Conservation (phyloP, 768 basidiomycete species). For the Tricholoma saponaceum region DNA sequence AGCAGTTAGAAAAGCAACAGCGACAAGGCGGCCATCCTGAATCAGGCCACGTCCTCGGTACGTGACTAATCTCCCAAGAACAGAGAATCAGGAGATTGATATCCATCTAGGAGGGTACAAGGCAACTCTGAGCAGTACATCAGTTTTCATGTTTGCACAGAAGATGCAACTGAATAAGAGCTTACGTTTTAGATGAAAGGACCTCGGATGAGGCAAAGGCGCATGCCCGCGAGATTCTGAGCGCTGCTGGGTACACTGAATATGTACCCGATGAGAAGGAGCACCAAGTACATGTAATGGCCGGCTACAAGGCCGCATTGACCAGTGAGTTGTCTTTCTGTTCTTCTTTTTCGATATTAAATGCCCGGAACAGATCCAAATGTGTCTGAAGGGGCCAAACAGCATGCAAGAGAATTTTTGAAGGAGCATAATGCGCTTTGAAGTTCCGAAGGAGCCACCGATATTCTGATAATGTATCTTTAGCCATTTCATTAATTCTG, state of each 20-base stretch:
- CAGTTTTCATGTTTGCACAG: background rate
- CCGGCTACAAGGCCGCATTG: constrained; percentile 6
- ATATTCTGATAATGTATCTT: background rate
- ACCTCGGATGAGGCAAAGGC: constrained; percentile 47
- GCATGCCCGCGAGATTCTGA: constrained; percentile 51
- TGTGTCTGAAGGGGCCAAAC: constrained; percentile 7
- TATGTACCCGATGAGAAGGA: background rate
- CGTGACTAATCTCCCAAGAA: background rate
- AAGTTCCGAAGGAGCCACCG: background rate
- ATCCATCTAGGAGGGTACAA: constrained; percentile 40
- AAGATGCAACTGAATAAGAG: background rate
- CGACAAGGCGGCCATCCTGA: background rate
- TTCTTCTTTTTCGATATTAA: background rate
- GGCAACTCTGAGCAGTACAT: constrained; percentile 41
- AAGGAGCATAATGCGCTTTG: constrained; percentile 8
- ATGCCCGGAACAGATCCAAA: constrained; percentile 3
- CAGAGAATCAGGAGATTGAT: background rate
- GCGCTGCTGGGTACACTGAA: constrained; percentile 20
- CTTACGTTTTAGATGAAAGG: constrained; percentile 30
- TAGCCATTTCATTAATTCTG: background rate
- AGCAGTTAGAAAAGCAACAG: constrained; percentile 16
- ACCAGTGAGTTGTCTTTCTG: background rate
- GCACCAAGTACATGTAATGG: background rate
- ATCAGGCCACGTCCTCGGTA: constrained; percentile 12
- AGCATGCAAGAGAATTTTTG: constrained; percentile 8